phyloP scores from a whole-genome alignment of 306 rosid genomes.

The Pachyrhizus erosus region DNA sequence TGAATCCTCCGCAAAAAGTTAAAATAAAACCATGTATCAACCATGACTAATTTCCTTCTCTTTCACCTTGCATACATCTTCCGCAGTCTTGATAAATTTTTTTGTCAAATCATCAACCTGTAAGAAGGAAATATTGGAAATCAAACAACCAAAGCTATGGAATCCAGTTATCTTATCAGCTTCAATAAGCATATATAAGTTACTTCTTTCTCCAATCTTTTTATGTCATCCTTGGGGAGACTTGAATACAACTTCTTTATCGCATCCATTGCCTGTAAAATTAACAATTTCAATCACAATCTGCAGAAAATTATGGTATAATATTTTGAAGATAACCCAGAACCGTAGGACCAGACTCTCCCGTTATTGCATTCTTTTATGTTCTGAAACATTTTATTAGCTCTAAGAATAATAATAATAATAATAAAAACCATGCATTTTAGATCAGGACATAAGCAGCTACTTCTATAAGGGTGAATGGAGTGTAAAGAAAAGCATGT shows the following conservation, averaged over 20 bases:
- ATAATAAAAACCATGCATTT: background rate
- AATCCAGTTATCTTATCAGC: background rate
- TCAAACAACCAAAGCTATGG: conserved; percentile 18
- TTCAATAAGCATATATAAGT: conserved; percentile 41
- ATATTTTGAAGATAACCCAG: background rate
- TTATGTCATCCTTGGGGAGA: conserved; percentile 86
- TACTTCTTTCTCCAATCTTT: conserved; percentile 92
- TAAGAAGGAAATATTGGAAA: conserved; percentile 38
- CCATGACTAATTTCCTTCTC: conserved; percentile 83
- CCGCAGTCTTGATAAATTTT: conserved; percentile 77
- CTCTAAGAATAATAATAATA: no score
- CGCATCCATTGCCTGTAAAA: conserved; percentile 83
- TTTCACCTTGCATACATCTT: conserved; percentile 83
- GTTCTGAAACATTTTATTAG: background rate
- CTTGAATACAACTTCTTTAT: conserved; percentile 72
- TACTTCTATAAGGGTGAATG: background rate
- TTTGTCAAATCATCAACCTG: conserved; percentile 93
- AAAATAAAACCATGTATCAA: conserved; percentile 35
- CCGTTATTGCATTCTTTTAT: background rate
- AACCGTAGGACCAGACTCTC: background rate
- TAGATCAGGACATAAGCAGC: background rate
- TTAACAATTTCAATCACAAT: conserved; percentile 33
- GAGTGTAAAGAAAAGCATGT: background rate
- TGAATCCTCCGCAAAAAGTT: background rate
- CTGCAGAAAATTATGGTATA: conserved; percentile 10